Percentiles rank a stretch among this genome's conserved stretches.
Evolutionary conservation across 2,329 filamentous ascomycete genomes (phyloP).

Genomic region (Colletotrichum viniferum): DNA sequence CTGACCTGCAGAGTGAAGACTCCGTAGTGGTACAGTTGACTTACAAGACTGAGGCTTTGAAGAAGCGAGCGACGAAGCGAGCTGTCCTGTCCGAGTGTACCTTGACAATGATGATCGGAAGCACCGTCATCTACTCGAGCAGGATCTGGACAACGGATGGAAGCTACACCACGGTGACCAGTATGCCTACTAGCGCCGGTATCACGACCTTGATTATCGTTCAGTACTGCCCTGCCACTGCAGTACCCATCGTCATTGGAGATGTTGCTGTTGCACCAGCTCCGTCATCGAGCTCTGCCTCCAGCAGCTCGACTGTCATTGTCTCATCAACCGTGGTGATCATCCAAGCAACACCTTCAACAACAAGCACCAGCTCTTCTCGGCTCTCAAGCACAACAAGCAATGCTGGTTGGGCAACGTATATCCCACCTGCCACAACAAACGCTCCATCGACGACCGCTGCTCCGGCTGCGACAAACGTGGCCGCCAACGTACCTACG

Average conservation of each 20-base stretch:
- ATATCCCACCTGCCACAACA: background rate
- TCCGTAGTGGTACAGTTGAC: background rate
- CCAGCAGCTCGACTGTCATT: background rate
- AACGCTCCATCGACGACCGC: background rate
- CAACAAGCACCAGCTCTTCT: background rate
- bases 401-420: background rate
- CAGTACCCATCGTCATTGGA: background rate
- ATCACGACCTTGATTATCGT: background rate
- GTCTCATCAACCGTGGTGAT: background rate
- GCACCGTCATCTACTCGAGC: background rate
- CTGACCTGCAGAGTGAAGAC: background rate
- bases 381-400: background rate
- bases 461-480: background rate
- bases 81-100: background rate
- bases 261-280: background rate
- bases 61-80: background rate
- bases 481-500: background rate
- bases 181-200: background rate
- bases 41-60: background rate
- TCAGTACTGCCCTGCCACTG: background rate
- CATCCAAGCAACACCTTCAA: background rate
- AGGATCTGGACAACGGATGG: conserved; percentile 9
- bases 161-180: conserved; percentile 6
- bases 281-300: background rate
- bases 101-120: background rate